phyloP scores from a whole-genome alignment of 2,329 filamentous ascomycete species.

The Neurospora sp. region DNA sequence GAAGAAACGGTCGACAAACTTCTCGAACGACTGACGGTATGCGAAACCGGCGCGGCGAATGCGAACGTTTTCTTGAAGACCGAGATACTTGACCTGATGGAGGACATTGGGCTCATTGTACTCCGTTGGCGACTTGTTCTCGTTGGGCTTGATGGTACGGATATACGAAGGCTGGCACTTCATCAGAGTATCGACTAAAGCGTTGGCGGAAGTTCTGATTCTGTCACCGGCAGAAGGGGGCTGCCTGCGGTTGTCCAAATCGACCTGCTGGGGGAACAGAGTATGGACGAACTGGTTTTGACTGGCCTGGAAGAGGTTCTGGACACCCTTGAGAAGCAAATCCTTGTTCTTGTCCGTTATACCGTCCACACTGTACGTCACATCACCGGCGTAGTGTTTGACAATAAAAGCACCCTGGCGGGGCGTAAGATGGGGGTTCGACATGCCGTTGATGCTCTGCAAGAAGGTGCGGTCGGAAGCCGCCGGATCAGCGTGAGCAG shows the following conservation, averaged over 20 bases:
- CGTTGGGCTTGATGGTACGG: constrained; percentile 97
- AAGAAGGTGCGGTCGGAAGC: constrained; percentile 96
- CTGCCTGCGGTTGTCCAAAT: constrained; percentile 89
- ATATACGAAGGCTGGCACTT: constrained; percentile 97
- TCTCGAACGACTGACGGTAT: constrained; percentile 93
- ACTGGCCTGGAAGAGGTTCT: constrained; percentile 77
- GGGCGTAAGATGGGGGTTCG: constrained; percentile 82
- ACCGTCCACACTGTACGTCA: constrained; percentile 85
- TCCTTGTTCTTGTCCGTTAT: constrained; percentile 99
- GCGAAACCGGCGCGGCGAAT: constrained; percentile 95
- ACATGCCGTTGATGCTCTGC: constrained; percentile 81
- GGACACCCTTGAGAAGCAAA: constrained; percentile 83
- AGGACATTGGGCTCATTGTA: constrained; percentile 88
- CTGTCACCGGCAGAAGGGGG: constrained; percentile 94
- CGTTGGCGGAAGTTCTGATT: constrained; percentile 90
- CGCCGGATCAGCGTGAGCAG: constrained; percentile 89
- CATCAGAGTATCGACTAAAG: constrained; percentile 90
- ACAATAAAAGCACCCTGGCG: constrained; percentile 95
- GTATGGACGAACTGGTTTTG: constrained; percentile 78
- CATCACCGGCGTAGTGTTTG: constrained; percentile 97
- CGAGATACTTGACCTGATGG: constrained; percentile 97
- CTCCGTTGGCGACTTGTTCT: constrained; percentile 92
- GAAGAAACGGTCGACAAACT: constrained; percentile 97
- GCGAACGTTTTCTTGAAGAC: constrained; percentile 97
- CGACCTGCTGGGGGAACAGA: constrained; percentile 84